Conservation (phyloP, 2,329 filamentous ascomycete species). For the Aspergillus tamarii region DNA sequence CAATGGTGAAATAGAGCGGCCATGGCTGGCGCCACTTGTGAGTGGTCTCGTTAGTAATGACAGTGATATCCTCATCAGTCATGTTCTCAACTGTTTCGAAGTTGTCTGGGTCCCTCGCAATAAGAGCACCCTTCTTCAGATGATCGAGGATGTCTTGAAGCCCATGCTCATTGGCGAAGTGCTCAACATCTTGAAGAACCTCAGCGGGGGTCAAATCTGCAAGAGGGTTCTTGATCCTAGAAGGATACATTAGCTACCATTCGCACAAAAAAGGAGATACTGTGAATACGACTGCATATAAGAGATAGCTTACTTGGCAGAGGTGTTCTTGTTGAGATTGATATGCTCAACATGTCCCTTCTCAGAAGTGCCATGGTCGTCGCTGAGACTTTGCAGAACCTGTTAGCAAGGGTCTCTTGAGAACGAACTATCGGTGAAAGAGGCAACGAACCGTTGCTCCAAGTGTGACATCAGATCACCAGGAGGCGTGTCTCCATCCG, state of each 20-base stretch:
- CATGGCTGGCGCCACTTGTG: conserved; percentile 56
- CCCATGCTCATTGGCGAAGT: conserved; percentile 46
- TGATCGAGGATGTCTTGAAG: conserved; percentile 46
- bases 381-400: conserved; percentile 12
- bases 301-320: conserved; percentile 29
- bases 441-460: conserved; percentile 18
- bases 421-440: neutral
- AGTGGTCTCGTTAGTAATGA: conserved; percentile 49
- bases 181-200: conserved; percentile 46
- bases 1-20: conserved; percentile 54
- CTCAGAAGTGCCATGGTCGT: conserved; percentile 23
- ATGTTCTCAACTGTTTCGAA: conserved; percentile 50
- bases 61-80: conserved; percentile 45
- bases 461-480: neutral
- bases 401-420: conserved; percentile 1
- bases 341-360: conserved; percentile 28
- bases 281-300: neutral
- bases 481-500: conserved; percentile 7
- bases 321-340: conserved; percentile 32
- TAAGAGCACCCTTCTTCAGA: conserved; percentile 52
- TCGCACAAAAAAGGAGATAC: neutral
- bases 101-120: conserved; percentile 52
- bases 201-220: conserved; percentile 42
- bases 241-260: neutral
- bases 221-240: conserved; percentile 52